Conservation (phyloP, 768 basidiomycete genomes). For the Phaeotremella skinneri region DNA sequence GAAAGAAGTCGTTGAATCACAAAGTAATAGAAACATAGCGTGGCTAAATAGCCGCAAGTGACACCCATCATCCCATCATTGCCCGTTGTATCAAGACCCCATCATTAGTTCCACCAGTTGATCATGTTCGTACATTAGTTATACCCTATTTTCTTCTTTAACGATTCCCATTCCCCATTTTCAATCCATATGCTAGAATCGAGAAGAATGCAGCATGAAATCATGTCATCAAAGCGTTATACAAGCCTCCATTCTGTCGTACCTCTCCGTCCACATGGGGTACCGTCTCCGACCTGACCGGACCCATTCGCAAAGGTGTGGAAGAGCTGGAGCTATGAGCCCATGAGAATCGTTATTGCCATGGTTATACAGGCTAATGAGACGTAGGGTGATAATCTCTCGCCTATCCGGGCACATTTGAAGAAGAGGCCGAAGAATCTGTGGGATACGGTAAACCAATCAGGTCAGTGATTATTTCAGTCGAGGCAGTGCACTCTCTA, state of each 20-base stretch:
- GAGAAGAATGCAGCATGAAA: neutral
- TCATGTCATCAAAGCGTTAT: neutral
- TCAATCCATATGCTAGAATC: neutral
- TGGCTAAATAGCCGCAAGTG: neutral
- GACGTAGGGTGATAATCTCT: constrained; percentile 93
- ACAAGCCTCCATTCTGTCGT: no score
- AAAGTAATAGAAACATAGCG: no score
- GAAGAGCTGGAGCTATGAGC: constrained; percentile 4
- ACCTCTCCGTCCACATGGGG: no score
- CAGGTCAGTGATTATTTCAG: constrained; percentile 3
- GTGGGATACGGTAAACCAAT: neutral
- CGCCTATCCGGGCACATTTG: constrained; percentile 95
- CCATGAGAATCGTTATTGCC: constrained; percentile 70
- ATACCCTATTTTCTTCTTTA: no score
- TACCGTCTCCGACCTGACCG: no score
- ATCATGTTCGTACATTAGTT: no score
- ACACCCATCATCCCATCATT: neutral
- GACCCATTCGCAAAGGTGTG: no score
- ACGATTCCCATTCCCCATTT: no score
- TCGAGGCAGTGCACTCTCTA: neutral
- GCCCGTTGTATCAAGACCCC: constrained; percentile 17
- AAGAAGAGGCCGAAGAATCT: constrained; percentile 91
- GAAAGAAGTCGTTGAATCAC: neutral
- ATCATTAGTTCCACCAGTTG: no score
- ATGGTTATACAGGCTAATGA: constrained; percentile 87